These are phyloP conservation scores for Pyrenochaeta sp. DNA, from an alignment of 2,329 filamentous ascomycete species.

Conservation along the genomic window DNA sequence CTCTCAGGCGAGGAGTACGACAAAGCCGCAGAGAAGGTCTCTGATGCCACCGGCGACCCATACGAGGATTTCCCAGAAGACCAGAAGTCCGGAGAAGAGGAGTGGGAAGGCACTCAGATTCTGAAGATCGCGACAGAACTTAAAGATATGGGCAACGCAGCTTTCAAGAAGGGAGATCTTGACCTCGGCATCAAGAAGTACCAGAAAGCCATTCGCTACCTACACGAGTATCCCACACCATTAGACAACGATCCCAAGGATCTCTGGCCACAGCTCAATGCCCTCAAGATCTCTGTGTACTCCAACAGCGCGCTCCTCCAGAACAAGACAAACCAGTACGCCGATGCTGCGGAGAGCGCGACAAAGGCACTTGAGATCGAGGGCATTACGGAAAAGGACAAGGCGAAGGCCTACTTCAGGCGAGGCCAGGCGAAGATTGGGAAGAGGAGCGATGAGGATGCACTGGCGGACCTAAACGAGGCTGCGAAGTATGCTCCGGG, in stretches of 20 bases:
- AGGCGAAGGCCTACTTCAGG: constrained; percentile 88
- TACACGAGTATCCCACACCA: constrained; percentile 81
- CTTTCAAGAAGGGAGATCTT: constrained; percentile 82
- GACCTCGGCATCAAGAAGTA: constrained; percentile 85
- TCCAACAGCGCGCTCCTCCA: constrained; percentile 87
- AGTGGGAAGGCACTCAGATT: constrained; percentile 72
- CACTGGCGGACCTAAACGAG: constrained; percentile 58
- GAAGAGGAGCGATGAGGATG: constrained; percentile 84
- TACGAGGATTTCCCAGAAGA: constrained; percentile 98
- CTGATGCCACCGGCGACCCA: constrained; percentile 84
- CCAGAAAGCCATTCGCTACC: constrained; percentile 88
- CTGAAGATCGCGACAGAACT: constrained; percentile 82
- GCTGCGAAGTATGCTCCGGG: constrained; percentile 63
- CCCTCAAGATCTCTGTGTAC: constrained; percentile 85
- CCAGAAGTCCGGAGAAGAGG: constrained; percentile 61
- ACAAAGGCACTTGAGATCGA: constrained; percentile 75
- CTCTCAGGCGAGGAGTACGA: constrained; percentile 75
- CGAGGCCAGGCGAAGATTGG: constrained; percentile 78
- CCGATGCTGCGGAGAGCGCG: constrained; percentile 75
- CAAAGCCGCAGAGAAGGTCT: constrained; percentile 70
- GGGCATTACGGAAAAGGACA: constrained; percentile 73
- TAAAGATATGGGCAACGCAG: constrained; percentile 91
- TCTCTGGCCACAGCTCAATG: constrained; percentile 71
- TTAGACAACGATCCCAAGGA: constrained; percentile 74
- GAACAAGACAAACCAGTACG: constrained; percentile 78